Evolutionary conservation across 2,329 filamentous ascomycete genomes (phyloP).

Genomic region (Penicillium olsonii): DNA sequence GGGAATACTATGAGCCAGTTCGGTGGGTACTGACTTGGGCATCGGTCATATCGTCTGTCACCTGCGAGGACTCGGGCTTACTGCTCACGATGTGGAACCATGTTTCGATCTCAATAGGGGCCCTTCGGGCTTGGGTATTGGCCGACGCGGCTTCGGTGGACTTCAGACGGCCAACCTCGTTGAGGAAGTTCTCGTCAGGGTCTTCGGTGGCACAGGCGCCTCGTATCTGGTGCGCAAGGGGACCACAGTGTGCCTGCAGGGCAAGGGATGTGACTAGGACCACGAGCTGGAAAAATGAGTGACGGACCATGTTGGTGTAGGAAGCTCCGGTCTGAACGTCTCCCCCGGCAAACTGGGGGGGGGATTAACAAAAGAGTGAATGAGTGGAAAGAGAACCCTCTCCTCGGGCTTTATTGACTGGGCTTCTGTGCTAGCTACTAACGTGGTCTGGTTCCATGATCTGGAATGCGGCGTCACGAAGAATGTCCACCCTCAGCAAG

Average conservation of each 20-base stretch:
- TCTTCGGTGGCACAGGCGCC: constrained; percentile 35
- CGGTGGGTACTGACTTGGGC: constrained; percentile 39
- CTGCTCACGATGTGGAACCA: constrained; percentile 48
- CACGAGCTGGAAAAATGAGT: constrained; percentile 22
- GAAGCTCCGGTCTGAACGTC: constrained; percentile 11
- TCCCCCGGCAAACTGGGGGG: constrained; percentile 9
- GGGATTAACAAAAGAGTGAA: not conserved
- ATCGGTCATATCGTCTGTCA: constrained; percentile 37
- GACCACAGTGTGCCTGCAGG: constrained; percentile 21
- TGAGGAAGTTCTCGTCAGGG: constrained; percentile 28
- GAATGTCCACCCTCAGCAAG: constrained; percentile 23
- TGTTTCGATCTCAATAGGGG: constrained; percentile 40
- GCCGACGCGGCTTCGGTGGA: constrained; percentile 12
- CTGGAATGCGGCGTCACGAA: constrained; percentile 25
- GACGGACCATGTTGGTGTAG: constrained; percentile 27
- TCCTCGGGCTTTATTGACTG: constrained; percentile 14
- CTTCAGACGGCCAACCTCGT: constrained; percentile 28
- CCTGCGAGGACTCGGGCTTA: constrained; percentile 26
- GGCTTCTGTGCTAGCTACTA: not conserved
- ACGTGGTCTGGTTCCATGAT: constrained; percentile 8
- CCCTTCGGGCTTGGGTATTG: constrained; percentile 22
- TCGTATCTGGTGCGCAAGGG: constrained; percentile 17
- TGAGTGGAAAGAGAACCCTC: not conserved
- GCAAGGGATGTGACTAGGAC: constrained; percentile 20
- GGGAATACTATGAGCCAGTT: too few species aligned